A percentile compares a stretch with the other conserved stretches of the same genome.
phyloP scores from a whole-genome alignment of 2,329 filamentous ascomycete genomes.

The Xylariales sp. region DNA sequence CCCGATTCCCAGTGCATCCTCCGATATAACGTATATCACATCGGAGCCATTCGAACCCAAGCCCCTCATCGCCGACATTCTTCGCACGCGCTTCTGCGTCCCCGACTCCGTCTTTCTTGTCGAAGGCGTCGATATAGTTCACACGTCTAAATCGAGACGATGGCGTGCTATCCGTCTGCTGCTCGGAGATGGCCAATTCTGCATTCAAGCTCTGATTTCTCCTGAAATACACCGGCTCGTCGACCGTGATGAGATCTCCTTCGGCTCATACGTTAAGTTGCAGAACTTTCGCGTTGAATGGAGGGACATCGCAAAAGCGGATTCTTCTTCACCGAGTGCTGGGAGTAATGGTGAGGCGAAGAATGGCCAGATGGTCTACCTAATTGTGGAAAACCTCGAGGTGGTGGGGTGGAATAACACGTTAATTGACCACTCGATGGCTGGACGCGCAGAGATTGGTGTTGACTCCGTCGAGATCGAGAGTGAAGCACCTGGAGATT shows the following conservation, averaged over 20 bases:
- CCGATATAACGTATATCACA: constrained; percentile 48
- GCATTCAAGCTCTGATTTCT: constrained; percentile 64
- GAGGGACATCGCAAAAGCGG: constrained; percentile 32
- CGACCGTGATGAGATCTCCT: constrained; percentile 56
- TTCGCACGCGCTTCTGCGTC: constrained; percentile 61
- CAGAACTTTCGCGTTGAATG: constrained; percentile 55
- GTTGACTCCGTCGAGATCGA: constrained; percentile 7
- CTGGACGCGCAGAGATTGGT: constrained; percentile 14
- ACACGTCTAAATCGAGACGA: constrained; percentile 51
- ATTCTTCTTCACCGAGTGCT: constrained; percentile 19
- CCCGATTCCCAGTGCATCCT: constrained; percentile 28
- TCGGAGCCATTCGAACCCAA: constrained; percentile 48
- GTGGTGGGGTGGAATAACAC: constrained; percentile 62
- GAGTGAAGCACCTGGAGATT: not conserved
- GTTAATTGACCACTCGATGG: constrained; percentile 48
- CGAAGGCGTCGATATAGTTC: constrained; percentile 55
- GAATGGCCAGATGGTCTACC: constrained; percentile 54
- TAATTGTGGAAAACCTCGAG: constrained; percentile 59
- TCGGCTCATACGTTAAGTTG: constrained; percentile 63
- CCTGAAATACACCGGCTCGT: constrained; percentile 61
- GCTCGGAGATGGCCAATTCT: constrained; percentile 65
- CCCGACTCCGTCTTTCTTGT: constrained; percentile 63
- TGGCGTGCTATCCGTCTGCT: constrained; percentile 61
- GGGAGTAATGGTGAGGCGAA: constrained; percentile 12
- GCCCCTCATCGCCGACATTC: constrained; percentile 61